Percentiles rank a stretch among this genome's conserved stretches.
These are phyloP conservation scores for Kalmanozyma brasiliensis DNA, from an alignment of 1,284 basidiomycete genomes.

Conservation along the genomic window DNA sequence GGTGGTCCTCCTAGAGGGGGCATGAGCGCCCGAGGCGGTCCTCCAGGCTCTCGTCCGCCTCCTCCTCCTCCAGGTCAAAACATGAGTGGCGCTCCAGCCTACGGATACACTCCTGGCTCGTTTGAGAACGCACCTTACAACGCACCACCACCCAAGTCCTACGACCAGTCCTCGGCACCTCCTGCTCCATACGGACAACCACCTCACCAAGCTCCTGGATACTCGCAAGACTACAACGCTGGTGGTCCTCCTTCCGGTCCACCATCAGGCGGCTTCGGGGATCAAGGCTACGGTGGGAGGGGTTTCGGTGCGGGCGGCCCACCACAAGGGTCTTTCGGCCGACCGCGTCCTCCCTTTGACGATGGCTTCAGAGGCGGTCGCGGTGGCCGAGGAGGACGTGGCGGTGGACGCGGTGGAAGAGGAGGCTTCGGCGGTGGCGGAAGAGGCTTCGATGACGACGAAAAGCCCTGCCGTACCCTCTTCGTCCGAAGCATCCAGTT, in stretches of 20 bases:
- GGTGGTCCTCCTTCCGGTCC: constrained; percentile 6
- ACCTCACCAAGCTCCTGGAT: constrained; percentile 15
- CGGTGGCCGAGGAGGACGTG: constrained; percentile 19
- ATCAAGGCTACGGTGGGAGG: constrained; percentile 19
- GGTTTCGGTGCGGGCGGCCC: constrained; percentile 16
- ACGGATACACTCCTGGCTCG: constrained; percentile 30
- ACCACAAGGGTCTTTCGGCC: constrained; percentile 19
- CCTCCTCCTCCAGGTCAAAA: constrained; percentile 19
- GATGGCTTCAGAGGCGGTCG: constrained; percentile 33
- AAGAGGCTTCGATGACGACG: constrained; percentile 70
- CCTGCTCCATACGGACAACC: constrained; percentile 21
- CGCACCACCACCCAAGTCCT: constrained; percentile 13
- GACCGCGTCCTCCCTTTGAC: constrained; percentile 18
- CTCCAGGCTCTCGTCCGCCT: constrained; percentile 15
- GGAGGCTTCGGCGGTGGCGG: constrained; percentile 26
- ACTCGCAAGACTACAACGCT: constrained; percentile 21
- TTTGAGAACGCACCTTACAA: constrained; percentile 25
- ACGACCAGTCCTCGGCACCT: constrained; percentile 13
- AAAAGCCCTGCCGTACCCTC: constrained; percentile 90
- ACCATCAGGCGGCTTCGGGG: constrained; percentile 15
- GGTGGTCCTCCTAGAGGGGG: constrained; percentile 31
- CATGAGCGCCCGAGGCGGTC: constrained; percentile 31
- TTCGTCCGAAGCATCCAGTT: constrained; percentile 85
- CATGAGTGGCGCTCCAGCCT: constrained; percentile 16
- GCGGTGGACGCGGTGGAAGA: constrained; percentile 25